These are phyloP conservation scores for Cenococcum geophilum DNA, from an alignment of 495 filamentous ascomycete species.

Conservation along the genomic window DNA sequence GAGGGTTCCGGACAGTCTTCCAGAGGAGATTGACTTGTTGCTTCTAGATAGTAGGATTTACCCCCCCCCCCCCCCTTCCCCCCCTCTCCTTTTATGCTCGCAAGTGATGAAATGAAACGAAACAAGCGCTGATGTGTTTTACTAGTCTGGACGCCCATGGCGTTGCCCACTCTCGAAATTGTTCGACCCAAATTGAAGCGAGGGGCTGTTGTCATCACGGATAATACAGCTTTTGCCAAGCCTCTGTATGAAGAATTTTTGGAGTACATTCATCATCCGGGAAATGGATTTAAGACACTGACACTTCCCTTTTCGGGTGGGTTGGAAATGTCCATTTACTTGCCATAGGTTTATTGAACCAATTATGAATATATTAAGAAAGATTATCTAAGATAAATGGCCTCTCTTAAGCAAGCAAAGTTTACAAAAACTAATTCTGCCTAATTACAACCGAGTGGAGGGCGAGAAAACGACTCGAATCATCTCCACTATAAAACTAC, in stretches of 20 bases:
- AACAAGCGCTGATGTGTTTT: no score
- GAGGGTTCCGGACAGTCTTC: conserved; percentile 31
- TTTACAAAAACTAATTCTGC: no score
- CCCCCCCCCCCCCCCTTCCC: no score
- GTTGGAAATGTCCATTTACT: conserved; percentile 11
- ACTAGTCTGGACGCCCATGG: conserved; percentile 51
- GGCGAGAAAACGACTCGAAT: no score
- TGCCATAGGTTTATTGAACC: background rate
- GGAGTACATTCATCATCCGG: conserved; percentile 3
- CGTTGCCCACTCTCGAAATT: conserved; percentile 46
- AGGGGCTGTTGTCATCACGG: conserved; percentile 48
- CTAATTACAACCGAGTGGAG: no score
- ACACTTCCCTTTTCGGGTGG: conserved; percentile 16
- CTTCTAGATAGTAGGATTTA: conserved; percentile 49
- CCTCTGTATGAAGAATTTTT: conserved; percentile 40
- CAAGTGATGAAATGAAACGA: no score
- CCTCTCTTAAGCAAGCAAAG: no score
- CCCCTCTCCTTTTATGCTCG: no score
- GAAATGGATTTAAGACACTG: conserved; percentile 7
- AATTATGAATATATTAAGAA: no score
- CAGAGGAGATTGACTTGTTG: conserved; percentile 44
- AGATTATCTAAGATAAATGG: no score
- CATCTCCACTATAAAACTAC: no score
- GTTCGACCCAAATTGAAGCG: conserved; percentile 42
- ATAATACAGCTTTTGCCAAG: conserved; percentile 42